A percentile compares a stretch with the other conserved stretches of the same genome.
phyloP scores from a whole-genome alignment of 1,139 yeast species.

The Meyerozyma sp. region DNA sequence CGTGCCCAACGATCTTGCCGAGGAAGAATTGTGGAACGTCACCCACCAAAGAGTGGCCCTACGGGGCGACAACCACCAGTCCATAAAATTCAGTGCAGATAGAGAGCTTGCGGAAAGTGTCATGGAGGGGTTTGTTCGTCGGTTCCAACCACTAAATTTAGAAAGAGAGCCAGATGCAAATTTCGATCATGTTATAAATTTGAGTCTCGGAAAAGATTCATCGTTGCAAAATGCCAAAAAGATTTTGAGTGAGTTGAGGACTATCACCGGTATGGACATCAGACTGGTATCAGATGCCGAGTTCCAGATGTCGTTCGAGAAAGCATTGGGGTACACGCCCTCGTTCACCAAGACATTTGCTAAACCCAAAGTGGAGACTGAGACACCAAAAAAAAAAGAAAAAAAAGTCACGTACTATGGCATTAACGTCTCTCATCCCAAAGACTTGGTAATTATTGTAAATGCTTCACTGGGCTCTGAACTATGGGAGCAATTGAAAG shows the following conservation, averaged over 20 bases:
- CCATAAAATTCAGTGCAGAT: slow-evolving; percentile 54
- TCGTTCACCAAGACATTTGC: slow-evolving; percentile 34
- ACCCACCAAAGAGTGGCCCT: slow-evolving; percentile 55
- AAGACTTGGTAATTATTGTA: slow-evolving; percentile 4
- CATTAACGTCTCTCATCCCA: slow-evolving; percentile 13
- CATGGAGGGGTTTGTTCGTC: slow-evolving; percentile 65
- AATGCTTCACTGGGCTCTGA: slow-evolving; percentile 10
- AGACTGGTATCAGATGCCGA: slow-evolving; percentile 21
- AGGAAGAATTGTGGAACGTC: slow-evolving; percentile 37
- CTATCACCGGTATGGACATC: slow-evolving; percentile 45
- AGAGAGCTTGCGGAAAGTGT: slow-evolving; percentile 46
- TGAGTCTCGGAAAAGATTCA: slow-evolving; percentile 47
- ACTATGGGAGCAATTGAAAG: slow-evolving; percentile 26
- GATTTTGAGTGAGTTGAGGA: slow-evolving; percentile 34
- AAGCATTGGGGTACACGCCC: slow-evolving; percentile 52
- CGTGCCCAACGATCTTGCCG: slow-evolving; percentile 25
- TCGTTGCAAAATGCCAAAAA: slow-evolving; percentile 48
- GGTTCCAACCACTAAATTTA: slow-evolving; percentile 59
- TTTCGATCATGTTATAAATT: slow-evolving; percentile 58
- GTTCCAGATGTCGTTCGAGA: slow-evolving; percentile 37
- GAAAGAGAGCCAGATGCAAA: slow-evolving; percentile 52
- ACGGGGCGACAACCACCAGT: slow-evolving; percentile 90
- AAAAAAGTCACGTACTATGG: slow-evolving; percentile 24
- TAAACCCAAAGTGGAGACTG: slow-evolving; percentile 11
- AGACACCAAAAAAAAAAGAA: slow-evolving; percentile 12